Evolutionary conservation across 1,139 yeast species (phyloP).

Genomic region (Taphrina pruni): DNA sequence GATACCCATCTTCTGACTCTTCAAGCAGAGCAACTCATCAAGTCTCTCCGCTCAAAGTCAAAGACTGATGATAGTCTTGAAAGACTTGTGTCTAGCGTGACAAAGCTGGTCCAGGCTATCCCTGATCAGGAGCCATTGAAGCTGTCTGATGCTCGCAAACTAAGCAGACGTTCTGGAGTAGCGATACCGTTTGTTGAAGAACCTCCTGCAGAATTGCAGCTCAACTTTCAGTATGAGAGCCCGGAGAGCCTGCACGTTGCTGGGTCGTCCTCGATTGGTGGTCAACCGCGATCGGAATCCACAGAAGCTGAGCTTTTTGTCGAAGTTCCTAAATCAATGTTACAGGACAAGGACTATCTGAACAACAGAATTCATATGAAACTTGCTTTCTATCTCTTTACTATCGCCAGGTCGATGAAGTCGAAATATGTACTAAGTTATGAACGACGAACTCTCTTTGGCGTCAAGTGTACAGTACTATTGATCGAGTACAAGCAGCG

Average conservation of each 20-base stretch:
- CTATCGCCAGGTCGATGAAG: slow-evolving; percentile 62
- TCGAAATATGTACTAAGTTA: slow-evolving; percentile 54
- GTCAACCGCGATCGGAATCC: not conserved
- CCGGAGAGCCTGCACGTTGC: not conserved
- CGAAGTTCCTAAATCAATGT: slow-evolving; percentile 51
- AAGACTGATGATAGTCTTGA: not conserved
- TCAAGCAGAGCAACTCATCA: slow-evolving; percentile 23
- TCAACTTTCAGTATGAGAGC: slow-evolving; percentile 12
- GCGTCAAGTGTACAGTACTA: not conserved
- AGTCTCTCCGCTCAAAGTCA: slow-evolving; percentile 1
- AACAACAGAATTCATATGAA: slow-evolving; percentile 90
- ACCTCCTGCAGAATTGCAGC: slow-evolving; percentile 26
- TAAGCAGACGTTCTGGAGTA: not conserved
- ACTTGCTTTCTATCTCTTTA: slow-evolving; percentile 83
- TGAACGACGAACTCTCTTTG: not conserved
- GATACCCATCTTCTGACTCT: slow-evolving; percentile 20
- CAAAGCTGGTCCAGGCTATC: slow-evolving; percentile 10
- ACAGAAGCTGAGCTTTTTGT: slow-evolving; percentile 10
- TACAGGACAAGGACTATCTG: slow-evolving; percentile 85
- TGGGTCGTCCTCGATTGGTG: not conserved
- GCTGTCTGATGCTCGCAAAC: slow-evolving; percentile 7
- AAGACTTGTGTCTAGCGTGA: slow-evolving; percentile 18
- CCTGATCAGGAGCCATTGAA: slow-evolving; percentile 6
- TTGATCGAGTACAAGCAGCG: slow-evolving; percentile 17
- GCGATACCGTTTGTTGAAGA: not conserved